phyloP scores from a whole-genome alignment of 345 rosid genomes.

The Rhizophora apiculata region DNA sequence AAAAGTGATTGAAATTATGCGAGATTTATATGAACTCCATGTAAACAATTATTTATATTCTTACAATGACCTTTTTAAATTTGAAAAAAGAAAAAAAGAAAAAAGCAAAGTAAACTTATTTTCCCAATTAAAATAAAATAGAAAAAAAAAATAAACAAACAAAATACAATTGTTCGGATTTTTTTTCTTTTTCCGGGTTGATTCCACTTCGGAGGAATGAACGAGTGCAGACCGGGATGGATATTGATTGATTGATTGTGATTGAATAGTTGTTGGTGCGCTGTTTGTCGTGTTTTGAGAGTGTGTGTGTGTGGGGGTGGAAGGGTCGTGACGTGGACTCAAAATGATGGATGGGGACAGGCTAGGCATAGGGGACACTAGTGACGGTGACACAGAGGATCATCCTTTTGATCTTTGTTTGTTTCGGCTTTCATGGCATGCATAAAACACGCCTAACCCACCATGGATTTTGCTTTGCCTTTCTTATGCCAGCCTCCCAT shows the following conservation, averaged over 20 bases:
- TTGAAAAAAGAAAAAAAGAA: too few relatives aligned
- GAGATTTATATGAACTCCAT: too few relatives aligned
- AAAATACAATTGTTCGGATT: neutral
- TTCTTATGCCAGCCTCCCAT: slow-evolving; percentile 16
- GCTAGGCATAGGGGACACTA: slow-evolving; percentile 4
- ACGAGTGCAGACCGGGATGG: slow-evolving; percentile 1
- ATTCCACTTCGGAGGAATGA: too few relatives aligned
- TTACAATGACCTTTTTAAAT: too few relatives aligned
- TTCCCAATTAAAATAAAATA: neutral
- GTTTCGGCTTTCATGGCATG: neutral
- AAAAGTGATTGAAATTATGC: too few relatives aligned
- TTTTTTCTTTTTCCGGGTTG: neutral
- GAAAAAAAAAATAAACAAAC: neutral
- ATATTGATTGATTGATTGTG: slow-evolving; percentile 8
- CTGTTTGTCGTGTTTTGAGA: neutral
- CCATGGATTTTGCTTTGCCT: slow-evolving; percentile 19
- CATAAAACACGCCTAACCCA: slow-evolving; percentile 9
- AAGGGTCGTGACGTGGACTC: slow-evolving; percentile 28
- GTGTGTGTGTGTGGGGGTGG: neutral
- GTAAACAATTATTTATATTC: too few relatives aligned
- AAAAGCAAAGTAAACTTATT: slow-evolving; percentile 13
- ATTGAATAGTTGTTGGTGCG: slow-evolving; percentile 10
- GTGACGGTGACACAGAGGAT: slow-evolving; percentile 22
- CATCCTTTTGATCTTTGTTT: neutral
- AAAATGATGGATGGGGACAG: slow-evolving; percentile 19